These are phyloP conservation scores for Tritrichomonas musculus DNA, from an alignment of 208 protist species.

Conservation along the genomic window DNA sequence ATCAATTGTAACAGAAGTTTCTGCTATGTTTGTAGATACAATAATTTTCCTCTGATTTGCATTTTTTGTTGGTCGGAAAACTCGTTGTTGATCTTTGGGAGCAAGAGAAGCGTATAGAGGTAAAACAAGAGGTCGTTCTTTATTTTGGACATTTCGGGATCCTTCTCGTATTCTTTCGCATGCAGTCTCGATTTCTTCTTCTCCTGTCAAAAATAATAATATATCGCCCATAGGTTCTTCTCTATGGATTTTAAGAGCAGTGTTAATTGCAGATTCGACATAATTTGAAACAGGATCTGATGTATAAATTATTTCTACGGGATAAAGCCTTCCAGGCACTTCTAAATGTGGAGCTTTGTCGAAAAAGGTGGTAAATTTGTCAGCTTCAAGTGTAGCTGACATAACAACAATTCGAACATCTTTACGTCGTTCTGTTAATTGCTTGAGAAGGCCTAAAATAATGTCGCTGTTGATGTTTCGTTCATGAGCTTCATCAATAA, in stretches of 20 bases:
- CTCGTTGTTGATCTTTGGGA: slow-evolving; percentile 60
- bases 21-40: slow-evolving; percentile 97
- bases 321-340: slow-evolving; percentile 64
- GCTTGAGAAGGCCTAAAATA: slow-evolving; percentile 35
- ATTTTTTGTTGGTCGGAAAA: slow-evolving; percentile 64
- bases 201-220: slow-evolving; percentile 94
- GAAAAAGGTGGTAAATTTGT: slow-evolving; percentile 27
- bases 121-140: slow-evolving; percentile 42
- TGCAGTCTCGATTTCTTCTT: slow-evolving; percentile 79
- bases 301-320: slow-evolving; percentile 77
- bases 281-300: slow-evolving; percentile 66
- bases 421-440: not conserved
- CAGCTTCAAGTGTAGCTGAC: slow-evolving; percentile 26
- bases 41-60: slow-evolving; percentile 74
- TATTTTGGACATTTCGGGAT: not conserved
- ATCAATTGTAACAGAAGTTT: slow-evolving; percentile 98
- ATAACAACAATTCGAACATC: slow-evolving; percentile 8
- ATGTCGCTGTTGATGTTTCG: slow-evolving; percentile 71
- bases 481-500: slow-evolving; percentile 92
- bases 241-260: slow-evolving; percentile 67
- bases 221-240: slow-evolving; percentile 76
- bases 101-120: slow-evolving; percentile 72
- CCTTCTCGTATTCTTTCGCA: slow-evolving; percentile 50
- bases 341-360: slow-evolving; percentile 59
- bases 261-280: slow-evolving; percentile 70